Evolutionary conservation across 179 eudicot genomes (phyloP).

Genomic region (Amaranthus tricolor): DNA sequence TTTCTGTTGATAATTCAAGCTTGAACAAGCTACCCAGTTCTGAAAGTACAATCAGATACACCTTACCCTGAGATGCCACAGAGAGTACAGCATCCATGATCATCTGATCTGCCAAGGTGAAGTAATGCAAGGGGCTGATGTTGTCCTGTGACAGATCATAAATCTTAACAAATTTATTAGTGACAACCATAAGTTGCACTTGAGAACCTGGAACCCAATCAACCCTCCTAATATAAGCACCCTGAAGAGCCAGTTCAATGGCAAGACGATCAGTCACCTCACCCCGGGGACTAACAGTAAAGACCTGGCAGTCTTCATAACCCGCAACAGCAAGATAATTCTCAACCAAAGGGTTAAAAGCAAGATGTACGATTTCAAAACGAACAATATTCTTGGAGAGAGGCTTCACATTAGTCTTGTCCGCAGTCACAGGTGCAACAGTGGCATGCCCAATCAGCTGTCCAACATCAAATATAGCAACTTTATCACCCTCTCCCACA

Average conservation of each 20-base stretch:
- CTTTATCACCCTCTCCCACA: conserved; percentile 99
- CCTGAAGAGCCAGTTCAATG: conserved; percentile 97
- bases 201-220: conserved; percentile 99
- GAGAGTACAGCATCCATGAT: conserved; percentile 81
- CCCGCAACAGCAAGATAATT: conserved; percentile 98
- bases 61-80: conserved; percentile 69
- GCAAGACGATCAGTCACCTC: conserved; percentile 97
- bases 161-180: conserved; percentile 90
- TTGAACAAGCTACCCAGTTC: conserved; percentile 81
- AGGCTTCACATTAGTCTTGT: conserved; percentile 97
- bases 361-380: conserved; percentile 96
- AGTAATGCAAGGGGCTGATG: conserved; percentile 94
- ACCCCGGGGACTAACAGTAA: conserved; percentile 93
- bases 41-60: conserved; percentile 79
- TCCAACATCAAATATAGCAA: conserved; percentile 97
- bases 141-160: conserved; percentile 96
- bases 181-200: conserved; percentile 97
- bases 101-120: conserved; percentile 72
- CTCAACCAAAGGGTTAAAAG: conserved; percentile 82
- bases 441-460: conserved; percentile 99
- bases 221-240: conserved; percentile 89
- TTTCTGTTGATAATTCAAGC: conserved; percentile 70
- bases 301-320: conserved; percentile 97
- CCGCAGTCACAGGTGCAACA: conserved; percentile 92
- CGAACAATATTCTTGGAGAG: conserved; percentile 93